Evolutionary conservation across 192 early-diverging fungal species (phyloP), one percentile per base, ranked within the genome.

Genomic region (Phlyctochytrium arcticum): DNA sequence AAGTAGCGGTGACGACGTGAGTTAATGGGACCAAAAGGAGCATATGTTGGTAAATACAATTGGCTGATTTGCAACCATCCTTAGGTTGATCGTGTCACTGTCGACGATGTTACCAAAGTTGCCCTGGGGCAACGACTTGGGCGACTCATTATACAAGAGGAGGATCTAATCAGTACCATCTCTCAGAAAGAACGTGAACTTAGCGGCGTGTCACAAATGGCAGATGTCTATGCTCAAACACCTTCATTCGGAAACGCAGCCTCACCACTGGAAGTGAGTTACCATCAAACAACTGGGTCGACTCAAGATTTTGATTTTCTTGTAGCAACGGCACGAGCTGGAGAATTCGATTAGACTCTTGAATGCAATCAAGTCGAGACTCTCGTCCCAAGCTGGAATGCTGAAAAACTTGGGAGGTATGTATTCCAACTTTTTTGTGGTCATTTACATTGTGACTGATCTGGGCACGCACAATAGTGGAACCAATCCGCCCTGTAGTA

Each of bases 71-170:
- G n/a, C n/a, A n/a, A n/a, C n/a, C n/a, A n/a, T n/a, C 0, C 3
- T 29, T 21, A 60, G 59, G n/a, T 60, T 15, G 48, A 30, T 21
- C 29, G 32, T 2, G 17, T 82, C 5, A 69, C 69, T 9, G 71
- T 82, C 34, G 74, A 79, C 48, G 80, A 82, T 19, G 55, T 73
- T 30, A 73, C 71, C 9, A 74, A 74, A 68, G 62, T 70, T 10
- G 31, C 65, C 33, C 67, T 82, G 29, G 80, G 80, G 15, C 68
- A 72, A 17, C 60, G 69, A 21, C 67, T 82, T n/a, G 68, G 67
- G 2, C 42, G 63, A 31, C 50, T 82, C 21, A 36, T 68, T 6
- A 37, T 33, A 6, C 67, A 37, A 10, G 64, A 67, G 29, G 70
- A 67, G 23, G 72, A 75, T 15, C 33, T 82, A 4, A 29, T 5